Percentiles rank a stretch among this genome's conserved stretches.
These are phyloP conservation scores for Talaromyces trachyspermus DNA, from an alignment of 495 filamentous ascomycete species.

Conservation along the genomic window DNA sequence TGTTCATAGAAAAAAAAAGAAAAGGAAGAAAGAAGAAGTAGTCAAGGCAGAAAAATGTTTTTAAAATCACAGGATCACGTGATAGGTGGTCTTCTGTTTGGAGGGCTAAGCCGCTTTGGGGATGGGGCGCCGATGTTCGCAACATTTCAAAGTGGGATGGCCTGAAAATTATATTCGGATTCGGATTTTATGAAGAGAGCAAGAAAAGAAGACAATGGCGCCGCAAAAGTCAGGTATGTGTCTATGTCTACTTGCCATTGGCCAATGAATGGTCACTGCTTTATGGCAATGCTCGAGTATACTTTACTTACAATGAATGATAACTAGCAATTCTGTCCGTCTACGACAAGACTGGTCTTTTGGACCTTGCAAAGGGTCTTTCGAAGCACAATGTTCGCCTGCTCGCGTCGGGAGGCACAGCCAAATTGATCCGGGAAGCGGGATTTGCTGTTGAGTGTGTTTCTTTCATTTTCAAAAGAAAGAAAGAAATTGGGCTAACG, in stretches of 20 bases:
- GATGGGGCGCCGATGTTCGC: no score
- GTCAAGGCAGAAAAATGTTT: conserved; percentile 8
- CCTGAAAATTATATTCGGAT: no score
- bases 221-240: conserved; percentile 8
- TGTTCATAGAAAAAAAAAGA: conserved; percentile 53
- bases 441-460: conserved; percentile 87
- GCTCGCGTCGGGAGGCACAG: conserved; percentile 87
- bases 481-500: neutral
- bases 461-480: neutral
- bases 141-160: no score
- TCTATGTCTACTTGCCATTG: neutral
- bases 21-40: conserved; percentile 19
- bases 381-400: conserved; percentile 85
- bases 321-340: conserved; percentile 97
- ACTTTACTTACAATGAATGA: no score
- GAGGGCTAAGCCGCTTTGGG: neutral
- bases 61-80: neutral
- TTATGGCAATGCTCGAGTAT: conserved; percentile 13
- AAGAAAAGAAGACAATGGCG: neutral
- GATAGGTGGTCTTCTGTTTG: neutral
- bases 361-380: conserved; percentile 93
- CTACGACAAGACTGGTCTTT: conserved; percentile 94
- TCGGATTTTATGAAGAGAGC: neutral
- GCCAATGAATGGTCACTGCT: no score
- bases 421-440: conserved; percentile 90